These are phyloP conservation scores for Hygrocybe coccinea DNA, from an alignment of 768 basidiomycete species.

Conservation along the genomic window DNA sequence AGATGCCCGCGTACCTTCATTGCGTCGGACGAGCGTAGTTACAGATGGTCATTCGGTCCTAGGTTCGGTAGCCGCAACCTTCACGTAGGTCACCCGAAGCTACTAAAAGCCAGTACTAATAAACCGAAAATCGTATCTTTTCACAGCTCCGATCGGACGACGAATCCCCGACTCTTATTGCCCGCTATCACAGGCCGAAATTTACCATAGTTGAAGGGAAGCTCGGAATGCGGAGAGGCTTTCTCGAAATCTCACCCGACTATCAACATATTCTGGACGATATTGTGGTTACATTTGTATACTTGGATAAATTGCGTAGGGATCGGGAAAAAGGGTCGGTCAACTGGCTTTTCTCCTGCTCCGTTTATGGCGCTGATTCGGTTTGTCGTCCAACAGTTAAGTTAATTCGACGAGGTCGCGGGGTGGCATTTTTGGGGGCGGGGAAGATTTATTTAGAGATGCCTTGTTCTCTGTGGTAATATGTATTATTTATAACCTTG, in stretches of 20 bases:
- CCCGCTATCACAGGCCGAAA: neutral
- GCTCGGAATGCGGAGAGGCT: constrained; percentile 12
- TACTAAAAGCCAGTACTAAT: neutral
- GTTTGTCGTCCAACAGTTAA: too few relatives aligned
- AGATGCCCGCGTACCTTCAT: constrained; percentile 21
- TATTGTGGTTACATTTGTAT: constrained; percentile 31
- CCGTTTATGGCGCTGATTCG: too few relatives aligned
- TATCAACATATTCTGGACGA: constrained; percentile 28
- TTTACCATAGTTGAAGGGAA: neutral
- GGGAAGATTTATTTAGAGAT: too few relatives aligned
- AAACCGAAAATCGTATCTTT: neutral
- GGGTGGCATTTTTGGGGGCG: too few relatives aligned
- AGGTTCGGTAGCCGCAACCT: neutral
- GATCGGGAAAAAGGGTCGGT: constrained; percentile 3
- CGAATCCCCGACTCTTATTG: neutral
- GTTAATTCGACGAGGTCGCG: too few relatives aligned
- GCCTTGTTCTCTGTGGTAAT: too few relatives aligned
- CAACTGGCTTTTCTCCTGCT: too few relatives aligned
- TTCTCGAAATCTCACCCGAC: constrained; percentile 24
- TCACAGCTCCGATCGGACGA: neutral
- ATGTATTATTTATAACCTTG: too few relatives aligned
- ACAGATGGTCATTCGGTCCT: constrained; percentile 19
- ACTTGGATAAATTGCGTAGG: constrained; percentile 26
- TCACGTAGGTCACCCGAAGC: constrained; percentile 12
- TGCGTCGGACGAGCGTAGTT: constrained; percentile 20